A percentile compares a stretch with the other conserved stretches of the same genome.
Conservation (phyloP, 192 early-diverging fungal genomes). For the Chytriomyces confervae region DNA sequence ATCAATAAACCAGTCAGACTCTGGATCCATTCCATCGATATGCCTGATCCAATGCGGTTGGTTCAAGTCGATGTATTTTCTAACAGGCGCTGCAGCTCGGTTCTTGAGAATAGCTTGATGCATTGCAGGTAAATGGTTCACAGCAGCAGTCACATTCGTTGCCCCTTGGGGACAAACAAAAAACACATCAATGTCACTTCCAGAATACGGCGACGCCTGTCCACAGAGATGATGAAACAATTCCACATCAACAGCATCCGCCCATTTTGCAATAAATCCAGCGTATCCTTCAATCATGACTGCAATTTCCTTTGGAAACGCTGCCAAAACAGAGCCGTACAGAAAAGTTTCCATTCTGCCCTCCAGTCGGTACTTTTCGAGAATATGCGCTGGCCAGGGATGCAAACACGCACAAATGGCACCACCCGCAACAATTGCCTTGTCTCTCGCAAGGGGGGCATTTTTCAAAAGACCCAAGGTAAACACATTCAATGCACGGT, state of each 20-base stretch:
- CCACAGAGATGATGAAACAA: slow-evolving; percentile 32
- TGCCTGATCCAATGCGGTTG: slow-evolving; percentile 4
- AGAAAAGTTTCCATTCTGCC: neutral
- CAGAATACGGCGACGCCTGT: slow-evolving; percentile 7
- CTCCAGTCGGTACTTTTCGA: slow-evolving; percentile 28
- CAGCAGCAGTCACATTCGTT: slow-evolving; percentile 3
- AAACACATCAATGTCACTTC: slow-evolving; percentile 36
- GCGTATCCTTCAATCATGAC: slow-evolving; percentile 13
- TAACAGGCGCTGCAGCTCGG: slow-evolving; percentile 3
- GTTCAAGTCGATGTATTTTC: neutral
- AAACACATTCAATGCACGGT: slow-evolving; percentile 35
- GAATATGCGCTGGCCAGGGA: slow-evolving; percentile 35
- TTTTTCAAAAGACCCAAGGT: slow-evolving; percentile 34
- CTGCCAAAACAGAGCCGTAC: neutral
- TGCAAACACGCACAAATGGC: slow-evolving; percentile 37
- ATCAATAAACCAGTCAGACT: slow-evolving; percentile 16
- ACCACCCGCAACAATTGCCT: slow-evolving; percentile 39
- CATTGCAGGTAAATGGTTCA: slow-evolving; percentile 28
- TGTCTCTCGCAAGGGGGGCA: slow-evolving; percentile 15
- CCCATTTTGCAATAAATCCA: neutral
- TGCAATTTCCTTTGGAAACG: slow-evolving; percentile 31
- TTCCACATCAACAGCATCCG: neutral
- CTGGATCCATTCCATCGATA: neutral
- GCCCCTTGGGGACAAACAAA: slow-evolving; percentile 23
- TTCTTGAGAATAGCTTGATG: slow-evolving; percentile 5